Conservation (phyloP, 768 basidiomycete species). For the Naematelia encephala region DNA sequence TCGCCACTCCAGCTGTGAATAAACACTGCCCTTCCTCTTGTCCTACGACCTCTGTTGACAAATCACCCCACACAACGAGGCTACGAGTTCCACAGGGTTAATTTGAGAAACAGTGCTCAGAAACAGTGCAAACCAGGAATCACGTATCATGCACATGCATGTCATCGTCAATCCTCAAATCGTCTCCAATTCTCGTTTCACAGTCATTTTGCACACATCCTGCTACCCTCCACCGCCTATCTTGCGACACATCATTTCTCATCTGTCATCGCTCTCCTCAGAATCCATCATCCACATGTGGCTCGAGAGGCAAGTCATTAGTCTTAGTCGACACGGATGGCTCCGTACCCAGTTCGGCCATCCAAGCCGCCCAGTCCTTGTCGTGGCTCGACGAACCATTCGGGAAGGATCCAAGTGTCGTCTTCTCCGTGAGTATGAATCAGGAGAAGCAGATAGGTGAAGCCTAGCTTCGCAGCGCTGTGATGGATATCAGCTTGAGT, state of each 20-base stretch:
- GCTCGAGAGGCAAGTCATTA: background rate
- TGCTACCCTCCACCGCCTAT: background rate
- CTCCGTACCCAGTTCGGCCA: constrained; percentile 37
- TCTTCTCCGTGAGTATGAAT: constrained; percentile 40
- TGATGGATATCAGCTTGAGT: background rate
- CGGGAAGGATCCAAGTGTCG: constrained; percentile 32
- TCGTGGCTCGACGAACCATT: constrained; percentile 34
- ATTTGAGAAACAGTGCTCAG: too few species aligned
- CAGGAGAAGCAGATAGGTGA: constrained; percentile 41
- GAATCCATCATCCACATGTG: background rate
- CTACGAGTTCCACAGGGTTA: too few species aligned
- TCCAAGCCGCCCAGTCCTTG: constrained; percentile 22
- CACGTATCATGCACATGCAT: background rate
- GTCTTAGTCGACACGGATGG: constrained; percentile 22
- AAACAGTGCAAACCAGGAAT: background rate
- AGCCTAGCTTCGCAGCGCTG: constrained; percentile 34
- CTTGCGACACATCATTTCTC: background rate
- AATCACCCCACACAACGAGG: too few species aligned
- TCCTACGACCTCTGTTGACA: too few species aligned
- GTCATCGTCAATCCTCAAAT: background rate
- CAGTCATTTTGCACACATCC: background rate
- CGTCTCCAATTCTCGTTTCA: too few species aligned
- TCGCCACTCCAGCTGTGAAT: too few species aligned
- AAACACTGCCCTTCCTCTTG: too few species aligned
- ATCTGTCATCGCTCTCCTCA: background rate